These are phyloP conservation scores for Diphasiastrum complanatum DNA, from an alignment of 83 land plant species.

Conservation along the genomic window DNA sequence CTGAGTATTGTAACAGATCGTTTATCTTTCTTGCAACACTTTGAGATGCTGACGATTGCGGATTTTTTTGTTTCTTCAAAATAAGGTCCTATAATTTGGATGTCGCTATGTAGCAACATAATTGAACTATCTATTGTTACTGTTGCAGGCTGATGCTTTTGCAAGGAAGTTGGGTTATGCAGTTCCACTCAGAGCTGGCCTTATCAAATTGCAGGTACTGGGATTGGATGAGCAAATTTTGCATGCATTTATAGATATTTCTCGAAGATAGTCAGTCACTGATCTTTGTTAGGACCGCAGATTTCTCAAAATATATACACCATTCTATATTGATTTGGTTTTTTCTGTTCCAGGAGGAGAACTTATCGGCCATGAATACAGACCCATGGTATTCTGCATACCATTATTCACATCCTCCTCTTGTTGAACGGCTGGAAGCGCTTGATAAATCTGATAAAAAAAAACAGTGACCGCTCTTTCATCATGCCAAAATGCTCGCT, in stretches of 20 bases:
- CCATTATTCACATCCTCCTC: slow-evolving; percentile 97
- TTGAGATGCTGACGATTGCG: too few species aligned
- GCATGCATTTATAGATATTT: not conserved
- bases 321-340: slow-evolving; percentile 14
- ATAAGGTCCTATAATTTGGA: not conserved
- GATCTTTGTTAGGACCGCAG: slow-evolving; percentile 1
- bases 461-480: slow-evolving; percentile 27
- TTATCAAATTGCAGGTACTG: slow-evolving; percentile 84
- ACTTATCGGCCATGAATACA: slow-evolving; percentile 94
- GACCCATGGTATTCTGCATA: slow-evolving; percentile 99
- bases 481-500: too few species aligned
- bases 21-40: too few species aligned
- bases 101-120: not conserved
- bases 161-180: slow-evolving; percentile 89
- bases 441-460: slow-evolving; percentile 60
- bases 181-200: slow-evolving; percentile 57
- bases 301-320: not conserved
- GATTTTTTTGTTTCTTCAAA: not conserved
- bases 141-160: slow-evolving; percentile 92
- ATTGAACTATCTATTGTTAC: not conserved
- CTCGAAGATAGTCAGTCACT: not conserved
- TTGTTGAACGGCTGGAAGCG: slow-evolving; percentile 89
- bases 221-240: not conserved
- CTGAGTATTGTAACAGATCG: too few species aligned
- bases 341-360: slow-evolving; percentile 73